phyloP scores from a whole-genome alignment of 2,329 filamentous ascomycete genomes.

The Thelonectria discophora region DNA sequence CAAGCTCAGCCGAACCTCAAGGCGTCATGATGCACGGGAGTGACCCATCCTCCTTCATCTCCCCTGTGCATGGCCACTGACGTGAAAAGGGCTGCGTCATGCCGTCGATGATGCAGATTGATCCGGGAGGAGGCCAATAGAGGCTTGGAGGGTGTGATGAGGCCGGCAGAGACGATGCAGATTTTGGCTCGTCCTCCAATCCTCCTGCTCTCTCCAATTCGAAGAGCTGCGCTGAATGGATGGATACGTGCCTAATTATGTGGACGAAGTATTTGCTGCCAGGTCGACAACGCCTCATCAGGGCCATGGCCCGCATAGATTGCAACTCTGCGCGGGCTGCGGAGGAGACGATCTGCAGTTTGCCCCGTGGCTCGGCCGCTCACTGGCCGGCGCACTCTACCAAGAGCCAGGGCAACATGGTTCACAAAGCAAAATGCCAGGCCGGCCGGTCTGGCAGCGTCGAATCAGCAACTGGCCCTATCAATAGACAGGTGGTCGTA shows the following conservation, averaged over 20 bases:
- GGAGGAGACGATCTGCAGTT: constrained; percentile 41
- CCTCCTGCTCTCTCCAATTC: constrained; percentile 35
- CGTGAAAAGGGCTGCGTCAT: constrained; percentile 19
- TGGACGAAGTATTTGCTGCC: constrained; percentile 16
- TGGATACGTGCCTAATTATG: not conserved
- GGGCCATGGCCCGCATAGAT: constrained; percentile 32
- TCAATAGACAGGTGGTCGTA: constrained; percentile 21
- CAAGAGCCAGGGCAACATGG: constrained; percentile 18
- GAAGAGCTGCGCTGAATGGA: constrained; percentile 9
- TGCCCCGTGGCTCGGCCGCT: constrained; percentile 30
- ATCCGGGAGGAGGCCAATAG: constrained; percentile 28
- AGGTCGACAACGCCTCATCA: constrained; percentile 25
- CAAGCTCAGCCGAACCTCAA: constrained; percentile 29
- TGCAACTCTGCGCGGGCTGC: constrained; percentile 38
- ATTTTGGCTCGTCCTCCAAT: constrained; percentile 15
- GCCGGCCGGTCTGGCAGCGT: constrained; percentile 24
- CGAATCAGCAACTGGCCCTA: constrained; percentile 34
- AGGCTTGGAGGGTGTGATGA: constrained; percentile 30
- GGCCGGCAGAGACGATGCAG: constrained; percentile 39
- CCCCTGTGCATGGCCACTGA: constrained; percentile 15
- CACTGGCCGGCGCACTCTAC: constrained; percentile 21
- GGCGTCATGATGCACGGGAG: constrained; percentile 14
- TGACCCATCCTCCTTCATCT: constrained; percentile 27
- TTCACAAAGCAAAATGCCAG: constrained; percentile 17
- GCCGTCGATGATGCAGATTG: constrained; percentile 20